Evolutionary conservation across 805 yeast species (phyloP), one percentile per base, ranked within the genome.

Genomic region (Wickerhamiella spandovensis): DNA sequence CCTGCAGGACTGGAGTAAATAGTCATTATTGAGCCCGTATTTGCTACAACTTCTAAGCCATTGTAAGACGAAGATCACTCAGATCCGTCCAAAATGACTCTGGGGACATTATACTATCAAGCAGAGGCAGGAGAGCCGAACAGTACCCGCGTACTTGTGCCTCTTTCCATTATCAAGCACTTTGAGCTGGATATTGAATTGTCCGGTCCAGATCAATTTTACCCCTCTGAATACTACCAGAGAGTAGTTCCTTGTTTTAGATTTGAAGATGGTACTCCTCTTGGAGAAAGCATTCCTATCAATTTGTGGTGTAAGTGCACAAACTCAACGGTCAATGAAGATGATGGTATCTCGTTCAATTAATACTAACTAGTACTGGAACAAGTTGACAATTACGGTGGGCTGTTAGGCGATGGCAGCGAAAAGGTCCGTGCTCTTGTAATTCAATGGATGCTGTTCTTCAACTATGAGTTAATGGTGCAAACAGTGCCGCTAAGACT

Each of bases 381-480:
- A 12, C 45, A 43, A 20, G 35, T 43, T 15, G 20, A 22, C 6
- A 43, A 43, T 8, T 35, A 24, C n/a, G 45, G 45, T 5, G 35
- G 25, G 2, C 35, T 44, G 10, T 24, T 44, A 3, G 46, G 38
- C 7, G 46, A 44, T 12, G 23, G 15, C 7, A 18, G 24, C 24
- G 21, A 25, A 4, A 44, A 28, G 24, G n/a, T 38, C 3, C 18
- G 77, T 64, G 86, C 84, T 53, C 67, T 68, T 60, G 72, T 87
- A 61, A 65, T 88, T 59, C 79, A 73, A 70, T 88, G 95, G 94
- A 61, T 81, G 66, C 84, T 95, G 2, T 70, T 84, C 58, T 73
- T 79, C 66, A 85, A 82, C 73, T 61, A 76, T 59, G 95, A 89
- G 60, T 58, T 83, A 51, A 64, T 82, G 57, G 61, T 70, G 12